Percentiles rank a stretch among this genome's conserved stretches.
phyloP scores from a whole-genome alignment of 805 yeast genomes.

The Sungouiella thailandica region DNA sequence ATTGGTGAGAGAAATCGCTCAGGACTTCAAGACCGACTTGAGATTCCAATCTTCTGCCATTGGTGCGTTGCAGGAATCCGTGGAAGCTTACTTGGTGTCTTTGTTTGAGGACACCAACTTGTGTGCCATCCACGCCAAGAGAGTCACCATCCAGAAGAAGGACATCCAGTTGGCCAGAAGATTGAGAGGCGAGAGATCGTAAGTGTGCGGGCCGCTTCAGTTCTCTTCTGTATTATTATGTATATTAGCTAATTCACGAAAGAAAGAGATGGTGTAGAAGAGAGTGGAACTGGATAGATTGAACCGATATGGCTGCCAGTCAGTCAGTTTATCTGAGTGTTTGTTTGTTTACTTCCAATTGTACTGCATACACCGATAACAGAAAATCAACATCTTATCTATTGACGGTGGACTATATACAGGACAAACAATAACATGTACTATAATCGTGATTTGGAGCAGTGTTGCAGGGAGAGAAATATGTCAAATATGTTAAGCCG shows the following conservation, averaged over 20 bases:
- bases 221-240: constrained; percentile 14
- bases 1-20: constrained; percentile 93
- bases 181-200: constrained; percentile 94
- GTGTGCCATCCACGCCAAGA: constrained; percentile 98
- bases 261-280: too few species aligned
- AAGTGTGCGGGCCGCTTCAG: constrained; percentile 21
- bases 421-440: too few species aligned
- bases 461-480: too few species aligned
- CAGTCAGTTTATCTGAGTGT: too few species aligned
- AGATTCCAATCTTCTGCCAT: constrained; percentile 97
- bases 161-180: constrained; percentile 98
- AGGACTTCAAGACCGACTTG: constrained; percentile 87
- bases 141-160: constrained; percentile 98
- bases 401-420: too few species aligned
- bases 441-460: too few species aligned
- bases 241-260: constrained; percentile 3
- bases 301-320: too few species aligned
- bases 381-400: too few species aligned
- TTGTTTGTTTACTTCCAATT: too few species aligned
- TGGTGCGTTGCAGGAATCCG: constrained; percentile 97
- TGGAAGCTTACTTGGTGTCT: constrained; percentile 95
- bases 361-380: too few species aligned
- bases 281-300: too few species aligned
- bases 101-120: constrained; percentile 96
- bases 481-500: too few species aligned